phyloP scores from a whole-genome alignment of 176 grass and related monocot species.

The Ensete ventricosum region DNA sequence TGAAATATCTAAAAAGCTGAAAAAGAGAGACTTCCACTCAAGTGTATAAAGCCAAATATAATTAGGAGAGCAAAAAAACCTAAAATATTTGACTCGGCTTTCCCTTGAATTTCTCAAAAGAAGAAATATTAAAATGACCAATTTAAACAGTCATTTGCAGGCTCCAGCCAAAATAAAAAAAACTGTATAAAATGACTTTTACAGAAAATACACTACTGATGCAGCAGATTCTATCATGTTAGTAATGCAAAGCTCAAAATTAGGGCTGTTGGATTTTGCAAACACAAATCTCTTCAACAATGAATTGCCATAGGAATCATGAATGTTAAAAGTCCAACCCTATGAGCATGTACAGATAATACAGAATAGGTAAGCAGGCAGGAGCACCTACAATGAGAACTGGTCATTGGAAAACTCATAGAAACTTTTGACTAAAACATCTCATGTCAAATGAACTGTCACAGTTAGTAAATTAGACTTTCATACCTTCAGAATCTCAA shows the following conservation, averaged over 20 bases:
- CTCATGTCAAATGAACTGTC: background rate
- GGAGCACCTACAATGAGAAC: background rate
- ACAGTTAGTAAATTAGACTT: background rate
- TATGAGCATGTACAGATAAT: background rate
- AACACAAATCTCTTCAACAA: background rate
- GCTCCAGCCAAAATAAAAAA: background rate
- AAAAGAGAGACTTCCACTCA: too few species aligned
- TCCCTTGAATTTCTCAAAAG: background rate
- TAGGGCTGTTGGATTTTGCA: background rate
- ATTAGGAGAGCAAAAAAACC: too few species aligned
- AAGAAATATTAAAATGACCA: background rate
- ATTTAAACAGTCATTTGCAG: background rate
- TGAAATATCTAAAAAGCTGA: too few species aligned
- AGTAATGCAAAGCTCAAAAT: background rate
- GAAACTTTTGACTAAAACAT: background rate
- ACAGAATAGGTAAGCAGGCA: background rate
- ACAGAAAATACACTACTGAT: background rate
- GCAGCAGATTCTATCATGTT: background rate
- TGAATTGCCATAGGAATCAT: slow-evolving; percentile 2
- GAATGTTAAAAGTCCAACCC: background rate
- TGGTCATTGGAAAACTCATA: background rate
- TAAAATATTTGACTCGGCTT: background rate
- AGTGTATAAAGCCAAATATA: too few species aligned
- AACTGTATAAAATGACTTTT: background rate
- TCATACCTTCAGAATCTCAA: slow-evolving; percentile 38